Evolutionary conservation across 805 yeast genomes (phyloP).

Genomic region (Wickerhamiella azyma): DNA sequence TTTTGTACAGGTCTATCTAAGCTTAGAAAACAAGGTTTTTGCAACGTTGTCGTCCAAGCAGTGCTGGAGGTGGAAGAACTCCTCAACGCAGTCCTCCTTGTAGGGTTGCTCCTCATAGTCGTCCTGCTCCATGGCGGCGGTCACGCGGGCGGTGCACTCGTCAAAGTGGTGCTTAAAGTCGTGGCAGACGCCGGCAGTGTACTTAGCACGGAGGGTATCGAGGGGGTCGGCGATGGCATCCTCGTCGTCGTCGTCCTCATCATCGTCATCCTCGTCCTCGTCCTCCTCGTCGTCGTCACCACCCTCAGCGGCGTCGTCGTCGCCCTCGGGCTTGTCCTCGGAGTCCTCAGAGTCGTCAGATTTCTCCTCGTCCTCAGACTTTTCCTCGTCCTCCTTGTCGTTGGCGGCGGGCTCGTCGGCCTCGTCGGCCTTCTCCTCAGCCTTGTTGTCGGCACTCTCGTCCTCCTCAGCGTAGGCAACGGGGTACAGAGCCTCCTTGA

Average conservation of each 20-base stretch:
- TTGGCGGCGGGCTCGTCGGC: constrained; percentile 18
- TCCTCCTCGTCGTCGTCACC: constrained; percentile 27
- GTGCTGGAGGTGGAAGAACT: constrained; percentile 93
- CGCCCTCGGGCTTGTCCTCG: constrained; percentile 24
- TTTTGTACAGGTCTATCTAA: constrained; percentile 37
- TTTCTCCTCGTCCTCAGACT: constrained; percentile 8
- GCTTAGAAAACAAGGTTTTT: constrained; percentile 74
- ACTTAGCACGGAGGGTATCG: constrained; percentile 41
- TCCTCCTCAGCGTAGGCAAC: constrained; percentile 69
- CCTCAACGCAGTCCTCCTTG: constrained; percentile 97
- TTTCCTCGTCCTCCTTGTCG: constrained; percentile 19
- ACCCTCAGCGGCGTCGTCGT: constrained; percentile 28
- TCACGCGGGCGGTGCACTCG: constrained; percentile 92
- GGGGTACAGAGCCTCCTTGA: constrained; percentile 70
- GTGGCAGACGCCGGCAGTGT: constrained; percentile 47
- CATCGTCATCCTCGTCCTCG: constrained; percentile 41
- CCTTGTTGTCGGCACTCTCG: constrained; percentile 21
- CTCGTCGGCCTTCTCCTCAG: constrained; percentile 9
- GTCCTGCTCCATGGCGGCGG: constrained; percentile 66
- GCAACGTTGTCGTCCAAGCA: constrained; percentile 85
- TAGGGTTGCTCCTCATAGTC: constrained; percentile 65
- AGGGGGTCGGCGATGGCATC: constrained; percentile 55
- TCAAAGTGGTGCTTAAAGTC: constrained; percentile 76
- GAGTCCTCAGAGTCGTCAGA: constrained; percentile 12
- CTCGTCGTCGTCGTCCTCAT: constrained; percentile 52